A percentile compares a stretch with the other conserved stretches of the same genome.
These are phyloP conservation scores for Austroboletus novae-zelandiae DNA, from an alignment of 1,284 basidiomycete genomes.

Conservation along the genomic window DNA sequence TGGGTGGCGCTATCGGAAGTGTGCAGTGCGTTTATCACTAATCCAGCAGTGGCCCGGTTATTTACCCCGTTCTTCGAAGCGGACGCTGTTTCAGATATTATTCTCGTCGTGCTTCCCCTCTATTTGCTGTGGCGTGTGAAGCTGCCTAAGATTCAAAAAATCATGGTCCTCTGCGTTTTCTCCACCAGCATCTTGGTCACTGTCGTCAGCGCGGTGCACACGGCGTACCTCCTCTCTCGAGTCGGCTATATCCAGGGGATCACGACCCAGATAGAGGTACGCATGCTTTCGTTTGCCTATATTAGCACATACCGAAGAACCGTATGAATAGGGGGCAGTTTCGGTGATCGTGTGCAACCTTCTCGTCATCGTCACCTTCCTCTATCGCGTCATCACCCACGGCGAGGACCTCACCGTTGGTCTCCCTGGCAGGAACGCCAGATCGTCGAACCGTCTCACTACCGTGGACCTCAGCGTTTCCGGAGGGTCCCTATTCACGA, in stretches of 20 bases:
- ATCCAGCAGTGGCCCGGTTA: neutral
- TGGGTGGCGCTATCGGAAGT: conserved; percentile 26
- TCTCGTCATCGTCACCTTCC: conserved; percentile 29
- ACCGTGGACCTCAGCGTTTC: conserved; percentile 24
- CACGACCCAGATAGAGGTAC: conserved; percentile 27
- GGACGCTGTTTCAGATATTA: conserved; percentile 24
- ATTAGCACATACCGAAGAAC: neutral
- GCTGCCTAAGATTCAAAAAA: conserved; percentile 22
- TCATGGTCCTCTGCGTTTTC: conserved; percentile 29
- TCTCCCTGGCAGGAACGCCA: neutral
- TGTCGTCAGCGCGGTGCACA: conserved; percentile 25
- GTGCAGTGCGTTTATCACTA: conserved; percentile 14
- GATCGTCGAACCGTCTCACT: conserved; percentile 17
- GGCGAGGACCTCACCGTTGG: conserved; percentile 8
- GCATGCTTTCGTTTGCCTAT: neutral
- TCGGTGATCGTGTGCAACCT: conserved; percentile 34
- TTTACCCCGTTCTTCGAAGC: conserved; percentile 9
- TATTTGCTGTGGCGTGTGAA: conserved; percentile 26
- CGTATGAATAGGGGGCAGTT: conserved; percentile 14
- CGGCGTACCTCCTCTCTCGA: conserved; percentile 18
- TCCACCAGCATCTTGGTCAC: conserved; percentile 30
- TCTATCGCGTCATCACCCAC: conserved; percentile 15
- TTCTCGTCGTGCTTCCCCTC: conserved; percentile 25
- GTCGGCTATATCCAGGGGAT: conserved; percentile 1
- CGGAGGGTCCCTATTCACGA: conserved; percentile 6